Evolutionary conservation across 139 green algal genomes (phyloP), one percentile per base, ranked within the genome.

Genomic region (Axilococcus clingmanii): DNA sequence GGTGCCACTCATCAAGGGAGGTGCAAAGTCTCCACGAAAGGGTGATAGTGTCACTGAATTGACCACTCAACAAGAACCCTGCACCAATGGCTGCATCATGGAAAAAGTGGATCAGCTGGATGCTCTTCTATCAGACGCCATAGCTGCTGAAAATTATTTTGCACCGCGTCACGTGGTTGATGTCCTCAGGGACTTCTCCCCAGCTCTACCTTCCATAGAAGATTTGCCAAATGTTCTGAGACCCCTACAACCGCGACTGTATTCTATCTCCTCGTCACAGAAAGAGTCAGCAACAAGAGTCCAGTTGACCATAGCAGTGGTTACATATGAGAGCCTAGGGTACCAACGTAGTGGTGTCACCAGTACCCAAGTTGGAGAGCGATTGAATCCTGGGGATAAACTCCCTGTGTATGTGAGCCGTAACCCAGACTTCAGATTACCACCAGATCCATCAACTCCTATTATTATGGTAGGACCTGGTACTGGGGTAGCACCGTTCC

Each of bases 401-500:
- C 25, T 91, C 46, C 69, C 71, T 0, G 68, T 92, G 2, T 93
- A 88, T 66, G 68, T 92, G 11, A 63, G 66, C 50, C 74, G 69
- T 36, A 95, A 93, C 65, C 85, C 85, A 2, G 83, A 94, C 63
- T 94, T 95, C 72, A 59, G 82, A 30, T 66, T 94, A 50, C 85
- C 87, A 1, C 1, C 34, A 2, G 32, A 63, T 40, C 52, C 63
- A 1, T 25, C 52, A 27, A 84, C 63, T 20, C 87, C 87, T 42
- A 89, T 93, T 58, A 75, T 94, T 52, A 95, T 95, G 87, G 80
- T 95, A 2, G 87, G 86, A 2, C 87, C 87, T 0, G 87, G 87
- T 57, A 95, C 87, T 8, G 87, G 87, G 31, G 70, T 95, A 9
- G 87, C 87, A 14, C 87, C 87, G 48, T 94, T 95, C 75, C 72